Conservation (phyloP, 805 yeast species). For the Metschnikowia kunwiensis region DNA sequence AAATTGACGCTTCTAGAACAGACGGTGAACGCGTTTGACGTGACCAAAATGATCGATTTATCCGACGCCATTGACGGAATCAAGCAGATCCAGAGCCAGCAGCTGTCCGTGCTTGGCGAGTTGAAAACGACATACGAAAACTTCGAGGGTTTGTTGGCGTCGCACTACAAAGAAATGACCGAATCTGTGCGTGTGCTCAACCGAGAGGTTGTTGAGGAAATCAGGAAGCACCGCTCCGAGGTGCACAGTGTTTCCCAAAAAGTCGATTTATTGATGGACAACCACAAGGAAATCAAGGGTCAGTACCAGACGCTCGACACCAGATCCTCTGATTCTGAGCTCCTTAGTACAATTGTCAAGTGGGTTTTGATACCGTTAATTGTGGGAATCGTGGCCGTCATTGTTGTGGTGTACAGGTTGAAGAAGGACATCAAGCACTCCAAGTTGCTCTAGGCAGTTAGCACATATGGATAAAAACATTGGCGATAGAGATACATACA, state of each 20-base stretch:
- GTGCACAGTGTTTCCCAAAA: slow-evolving; percentile 33
- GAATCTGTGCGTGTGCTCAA: slow-evolving; percentile 30
- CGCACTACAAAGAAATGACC: slow-evolving; percentile 33
- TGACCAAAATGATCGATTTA: slow-evolving; percentile 11
- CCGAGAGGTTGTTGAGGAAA: slow-evolving; percentile 40
- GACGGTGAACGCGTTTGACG: slow-evolving; percentile 10
- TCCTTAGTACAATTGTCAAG: slow-evolving; percentile 26
- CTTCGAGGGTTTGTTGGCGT: slow-evolving; percentile 27
- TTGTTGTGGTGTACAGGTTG: slow-evolving; percentile 48
- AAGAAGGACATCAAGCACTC: slow-evolving; percentile 63
- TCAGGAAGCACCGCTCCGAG: slow-evolving; percentile 37
- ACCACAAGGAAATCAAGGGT: slow-evolving; percentile 36
- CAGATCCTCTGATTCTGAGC: slow-evolving; percentile 19
- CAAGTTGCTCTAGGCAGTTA: slow-evolving; percentile 43
- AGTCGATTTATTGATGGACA: slow-evolving; percentile 39
- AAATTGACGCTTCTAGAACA: slow-evolving; percentile 13
- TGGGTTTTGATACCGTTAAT: slow-evolving; percentile 44
- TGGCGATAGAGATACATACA: background rate
- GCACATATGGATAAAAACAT: background rate
- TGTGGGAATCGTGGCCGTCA: slow-evolving; percentile 37
- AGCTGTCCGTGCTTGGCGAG: slow-evolving; percentile 18
- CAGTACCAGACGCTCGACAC: slow-evolving; percentile 22
- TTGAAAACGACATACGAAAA: slow-evolving; percentile 21
- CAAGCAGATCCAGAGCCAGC: slow-evolving; percentile 18
- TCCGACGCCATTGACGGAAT: slow-evolving; percentile 18